phyloP scores from a whole-genome alignment of 2,329 filamentous ascomycete species.

The Curvularia hawaiiensis region DNA sequence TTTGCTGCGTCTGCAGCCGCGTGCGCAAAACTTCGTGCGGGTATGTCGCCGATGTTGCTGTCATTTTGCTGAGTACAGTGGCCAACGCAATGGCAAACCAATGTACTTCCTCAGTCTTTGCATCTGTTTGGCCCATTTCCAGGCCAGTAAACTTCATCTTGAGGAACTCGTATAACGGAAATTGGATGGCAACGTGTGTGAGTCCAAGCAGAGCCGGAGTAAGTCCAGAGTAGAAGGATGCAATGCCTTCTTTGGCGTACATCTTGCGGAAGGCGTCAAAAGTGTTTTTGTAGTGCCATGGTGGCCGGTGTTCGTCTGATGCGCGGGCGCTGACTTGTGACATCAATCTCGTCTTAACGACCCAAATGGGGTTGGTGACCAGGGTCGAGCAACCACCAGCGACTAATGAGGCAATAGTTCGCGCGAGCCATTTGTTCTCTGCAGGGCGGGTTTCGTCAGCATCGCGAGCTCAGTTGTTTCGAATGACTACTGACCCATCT shows the following conservation, averaged over 20 bases:
- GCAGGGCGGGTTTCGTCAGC: conserved; percentile 16
- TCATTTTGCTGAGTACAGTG: conserved; percentile 91
- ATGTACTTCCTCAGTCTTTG: conserved; percentile 65
- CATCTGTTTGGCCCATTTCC: conserved; percentile 76
- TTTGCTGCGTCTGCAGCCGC: conserved; percentile 88
- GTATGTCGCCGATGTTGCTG: conserved; percentile 94
- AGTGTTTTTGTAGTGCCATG: conserved; percentile 91
- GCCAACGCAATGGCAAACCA: conserved; percentile 85
- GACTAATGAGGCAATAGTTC: conserved; percentile 86
- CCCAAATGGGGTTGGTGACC: conserved; percentile 97
- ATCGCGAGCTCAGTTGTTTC: not conserved
- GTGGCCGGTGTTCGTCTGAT: conserved; percentile 63
- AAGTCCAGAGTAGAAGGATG: conserved; percentile 93
- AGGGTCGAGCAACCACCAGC: conserved; percentile 93
- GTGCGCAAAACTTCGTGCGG: conserved; percentile 97
- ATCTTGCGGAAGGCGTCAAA: conserved; percentile 93
- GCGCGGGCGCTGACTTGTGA: conserved; percentile 74
- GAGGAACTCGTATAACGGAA: conserved; percentile 92
- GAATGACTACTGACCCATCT: conserved; percentile 55
- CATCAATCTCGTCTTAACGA: conserved; percentile 98
- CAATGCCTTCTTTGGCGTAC: conserved; percentile 86
- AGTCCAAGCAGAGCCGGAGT: conserved; percentile 90
- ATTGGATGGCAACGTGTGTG: conserved; percentile 95
- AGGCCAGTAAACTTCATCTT: conserved; percentile 89
- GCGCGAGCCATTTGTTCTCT: conserved; percentile 77